phyloP scores from a whole-genome alignment of 1,284 basidiomycete genomes.

The Melampsora larici-populina region DNA sequence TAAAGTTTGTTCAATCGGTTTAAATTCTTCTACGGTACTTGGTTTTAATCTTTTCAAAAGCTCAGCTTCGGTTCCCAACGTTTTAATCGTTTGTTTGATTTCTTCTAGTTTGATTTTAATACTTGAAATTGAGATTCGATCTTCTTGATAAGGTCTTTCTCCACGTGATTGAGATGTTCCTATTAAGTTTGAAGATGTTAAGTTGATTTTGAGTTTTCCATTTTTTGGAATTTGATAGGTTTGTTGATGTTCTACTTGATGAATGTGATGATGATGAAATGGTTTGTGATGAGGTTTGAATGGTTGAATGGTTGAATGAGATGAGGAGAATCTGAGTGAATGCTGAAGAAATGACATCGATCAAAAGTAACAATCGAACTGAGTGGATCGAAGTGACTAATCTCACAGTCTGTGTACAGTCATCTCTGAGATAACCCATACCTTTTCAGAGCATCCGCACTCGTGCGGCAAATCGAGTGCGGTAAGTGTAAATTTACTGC shows the following conservation, averaged over 20 bases:
- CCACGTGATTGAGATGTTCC: constrained; percentile 31
- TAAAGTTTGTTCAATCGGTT: background rate
- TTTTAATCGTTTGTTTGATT: background rate
- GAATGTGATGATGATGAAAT: no score
- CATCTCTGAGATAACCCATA: no score
- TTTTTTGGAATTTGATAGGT: constrained; percentile 13
- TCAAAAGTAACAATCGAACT: no score
- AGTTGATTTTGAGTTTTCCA: background rate
- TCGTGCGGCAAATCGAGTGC: no score
- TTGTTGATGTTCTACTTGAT: background rate
- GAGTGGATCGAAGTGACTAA: no score
- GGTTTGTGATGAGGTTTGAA: no score
- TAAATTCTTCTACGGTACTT: background rate
- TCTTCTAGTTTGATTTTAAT: background rate
- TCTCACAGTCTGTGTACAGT: no score
- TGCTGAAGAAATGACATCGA: no score
- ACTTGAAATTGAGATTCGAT: constrained; percentile 6
- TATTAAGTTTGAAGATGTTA: background rate
- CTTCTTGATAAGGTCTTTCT: constrained; percentile 32
- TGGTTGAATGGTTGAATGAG: no score
- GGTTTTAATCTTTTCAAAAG: background rate
- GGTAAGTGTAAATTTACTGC: no score
- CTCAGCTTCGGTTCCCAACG: background rate
- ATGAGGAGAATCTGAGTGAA: no score
- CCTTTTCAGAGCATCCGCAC: no score